Evolutionary conservation across 805 yeast genomes (phyloP).

Genomic region (Kodamaea jinghongensis): DNA sequence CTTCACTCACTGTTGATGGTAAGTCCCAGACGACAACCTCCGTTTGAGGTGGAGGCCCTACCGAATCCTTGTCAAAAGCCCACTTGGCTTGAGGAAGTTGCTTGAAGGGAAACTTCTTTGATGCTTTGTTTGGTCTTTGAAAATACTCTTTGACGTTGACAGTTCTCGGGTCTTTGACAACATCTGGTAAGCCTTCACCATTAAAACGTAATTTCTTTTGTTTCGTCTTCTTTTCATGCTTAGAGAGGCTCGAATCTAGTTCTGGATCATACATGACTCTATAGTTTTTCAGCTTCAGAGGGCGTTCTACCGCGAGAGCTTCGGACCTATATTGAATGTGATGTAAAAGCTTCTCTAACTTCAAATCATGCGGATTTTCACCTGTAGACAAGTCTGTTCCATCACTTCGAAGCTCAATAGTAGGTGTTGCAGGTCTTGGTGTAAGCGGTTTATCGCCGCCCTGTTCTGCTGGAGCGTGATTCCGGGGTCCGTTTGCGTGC

Average conservation of each 20-base stretch:
- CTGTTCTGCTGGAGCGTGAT: too few relatives aligned
- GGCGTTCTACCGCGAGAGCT: background rate
- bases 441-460: too few relatives aligned
- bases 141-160: conserved; percentile 25
- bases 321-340: conserved; percentile 19
- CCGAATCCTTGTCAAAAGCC: conserved; percentile 63
- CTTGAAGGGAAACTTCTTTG: conserved; percentile 42
- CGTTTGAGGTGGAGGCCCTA: conserved; percentile 71
- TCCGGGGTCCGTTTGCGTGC: too few relatives aligned
- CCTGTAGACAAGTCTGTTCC: conserved; percentile 38
- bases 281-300: conserved; percentile 28
- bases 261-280: conserved; percentile 52
- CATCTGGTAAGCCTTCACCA: conserved; percentile 22
- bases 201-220: conserved; percentile 41
- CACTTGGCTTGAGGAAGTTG: conserved; percentile 43
- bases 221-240: conserved; percentile 29
- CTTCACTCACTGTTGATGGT: conserved; percentile 51
- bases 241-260: conserved; percentile 31
- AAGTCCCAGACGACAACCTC: conserved; percentile 71
- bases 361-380: conserved; percentile 27
- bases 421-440: too few relatives aligned
- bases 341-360: conserved; percentile 29
- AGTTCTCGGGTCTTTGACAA: conserved; percentile 44
- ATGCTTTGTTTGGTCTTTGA: conserved; percentile 36
- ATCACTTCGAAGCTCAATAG: background rate